These are phyloP conservation scores for Dactylellina haptotyla DNA, from an alignment of 2,329 filamentous ascomycete species.

Conservation along the genomic window DNA sequence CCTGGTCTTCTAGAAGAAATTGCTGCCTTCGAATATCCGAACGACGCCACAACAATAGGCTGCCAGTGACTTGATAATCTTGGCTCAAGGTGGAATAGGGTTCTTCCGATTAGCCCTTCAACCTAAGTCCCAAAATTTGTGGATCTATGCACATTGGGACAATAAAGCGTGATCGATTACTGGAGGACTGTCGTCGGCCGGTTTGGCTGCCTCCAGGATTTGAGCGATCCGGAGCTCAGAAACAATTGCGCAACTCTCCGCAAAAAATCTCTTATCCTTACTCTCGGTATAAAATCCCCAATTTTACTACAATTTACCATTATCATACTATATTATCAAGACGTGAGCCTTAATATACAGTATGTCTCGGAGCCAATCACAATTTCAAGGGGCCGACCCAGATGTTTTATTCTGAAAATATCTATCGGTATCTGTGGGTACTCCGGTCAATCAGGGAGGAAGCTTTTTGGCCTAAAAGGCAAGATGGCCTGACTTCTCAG, in stretches of 20 bases:
- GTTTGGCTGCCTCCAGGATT: no score
- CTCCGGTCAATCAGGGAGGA: background rate
- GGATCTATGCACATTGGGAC: no score
- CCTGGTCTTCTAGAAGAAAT: conserved; percentile 9
- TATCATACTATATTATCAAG: no score
- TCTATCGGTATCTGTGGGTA: background rate
- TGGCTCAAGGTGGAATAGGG: background rate
- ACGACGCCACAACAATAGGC: conserved; percentile 37
- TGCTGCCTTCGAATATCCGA: conserved; percentile 12
- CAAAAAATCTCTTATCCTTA: no score
- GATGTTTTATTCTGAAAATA: background rate
- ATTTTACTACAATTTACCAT: no score
- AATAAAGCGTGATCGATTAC: no score
- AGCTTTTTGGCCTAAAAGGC: background rate
- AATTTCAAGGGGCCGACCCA: background rate
- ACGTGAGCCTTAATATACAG: background rate
- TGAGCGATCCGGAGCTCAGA: no score
- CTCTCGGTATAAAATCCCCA: no score
- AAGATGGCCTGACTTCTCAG: background rate
- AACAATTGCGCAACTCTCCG: no score
- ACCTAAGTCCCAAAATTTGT: no score
- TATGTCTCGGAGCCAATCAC: background rate
- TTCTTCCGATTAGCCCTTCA: no score
- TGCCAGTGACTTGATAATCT: conserved; percentile 8
- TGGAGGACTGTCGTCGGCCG: no score